Conservation (phyloP, 257 asterid genomes). For the Plantago ovata region DNA sequence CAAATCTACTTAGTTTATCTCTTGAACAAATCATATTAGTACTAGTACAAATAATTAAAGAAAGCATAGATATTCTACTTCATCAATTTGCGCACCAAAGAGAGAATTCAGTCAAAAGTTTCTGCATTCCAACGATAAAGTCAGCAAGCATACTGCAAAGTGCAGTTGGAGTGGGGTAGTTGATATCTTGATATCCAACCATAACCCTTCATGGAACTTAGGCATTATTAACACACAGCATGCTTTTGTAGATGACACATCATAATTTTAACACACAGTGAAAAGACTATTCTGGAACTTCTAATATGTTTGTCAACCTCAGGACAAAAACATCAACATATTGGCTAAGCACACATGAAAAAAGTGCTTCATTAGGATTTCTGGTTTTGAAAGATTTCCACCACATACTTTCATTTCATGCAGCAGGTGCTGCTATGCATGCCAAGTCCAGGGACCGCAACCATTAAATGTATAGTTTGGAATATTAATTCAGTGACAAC, state of each 20-base stretch:
- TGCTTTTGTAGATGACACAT: neutral
- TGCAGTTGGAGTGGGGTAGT: slow-evolving; percentile 26
- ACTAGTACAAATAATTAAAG: no score
- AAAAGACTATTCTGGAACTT: slow-evolving; percentile 1
- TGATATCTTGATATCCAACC: slow-evolving; percentile 23
- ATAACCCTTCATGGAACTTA: slow-evolving; percentile 11
- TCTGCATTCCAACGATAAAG: slow-evolving; percentile 9
- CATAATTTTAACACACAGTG: neutral
- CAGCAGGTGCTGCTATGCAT: neutral
- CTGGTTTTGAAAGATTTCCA: neutral
- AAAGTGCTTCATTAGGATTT: no score
- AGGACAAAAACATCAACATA: neutral
- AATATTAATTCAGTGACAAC: slow-evolving; percentile 1
- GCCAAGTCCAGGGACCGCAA: neutral
- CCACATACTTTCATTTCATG: neutral
- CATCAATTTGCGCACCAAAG: neutral
- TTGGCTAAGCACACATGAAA: neutral
- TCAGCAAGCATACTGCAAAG: neutral
- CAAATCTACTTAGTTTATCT: no score
- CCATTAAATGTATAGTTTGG: neutral
- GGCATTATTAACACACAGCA: neutral
- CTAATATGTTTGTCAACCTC: neutral
- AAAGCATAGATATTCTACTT: neutral
- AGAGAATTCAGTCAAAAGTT: slow-evolving; percentile 8
- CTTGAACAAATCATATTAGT: no score